Evolutionary conservation across 2,329 filamentous ascomycete genomes (phyloP), one percentile per base, ranked within the genome.

Genomic region (Aspergillus arachidicola): DNA sequence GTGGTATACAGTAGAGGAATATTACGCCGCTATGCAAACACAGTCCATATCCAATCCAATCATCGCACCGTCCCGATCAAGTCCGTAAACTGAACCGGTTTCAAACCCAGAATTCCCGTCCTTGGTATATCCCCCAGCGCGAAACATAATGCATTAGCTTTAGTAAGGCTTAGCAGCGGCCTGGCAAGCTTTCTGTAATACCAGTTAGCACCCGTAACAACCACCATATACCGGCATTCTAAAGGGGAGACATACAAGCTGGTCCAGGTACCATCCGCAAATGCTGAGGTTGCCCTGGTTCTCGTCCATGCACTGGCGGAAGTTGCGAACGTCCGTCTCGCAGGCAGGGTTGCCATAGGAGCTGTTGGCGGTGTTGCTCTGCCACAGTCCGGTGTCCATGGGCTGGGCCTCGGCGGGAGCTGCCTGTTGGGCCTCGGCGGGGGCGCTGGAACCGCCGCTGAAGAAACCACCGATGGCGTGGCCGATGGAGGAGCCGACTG

Each of bases 191-290:
- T 94, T 94, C 85, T 87, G 68, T 72, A 67, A 59, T 48, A 56
- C 30, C 36, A 41, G 61, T 79, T 74, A 80, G 73, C 64, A 69
- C 56, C 32, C 28, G 50, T 60, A 7, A n/a, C n/a, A 41, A 41
- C 38, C 19, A 41, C 38, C 19, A n/a, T n/a, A n/a, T 41, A n/a
- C 4, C 16, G 16, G 38, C 19, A n/a, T 41, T 41, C 19, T 6
- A 50, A 4, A 36, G 19, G 38, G 9, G 58, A 30, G 57, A 74
- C 78, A 59, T 79, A 83, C 81, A 80, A 99, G 85, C 87, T 99
- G 94, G 80, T 99, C 95, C 73, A 99, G 83, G 80, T 99, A 99
- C 94, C 94, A 99, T 71, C 91, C 91, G 84, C 95, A 99, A 77
- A 97, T 96, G 77, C 91, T 90, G 90, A 99, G 89, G 82, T 95